phyloP scores from a whole-genome alignment of 2,329 filamentous ascomycete genomes.

The Penicillium glabrum region DNA sequence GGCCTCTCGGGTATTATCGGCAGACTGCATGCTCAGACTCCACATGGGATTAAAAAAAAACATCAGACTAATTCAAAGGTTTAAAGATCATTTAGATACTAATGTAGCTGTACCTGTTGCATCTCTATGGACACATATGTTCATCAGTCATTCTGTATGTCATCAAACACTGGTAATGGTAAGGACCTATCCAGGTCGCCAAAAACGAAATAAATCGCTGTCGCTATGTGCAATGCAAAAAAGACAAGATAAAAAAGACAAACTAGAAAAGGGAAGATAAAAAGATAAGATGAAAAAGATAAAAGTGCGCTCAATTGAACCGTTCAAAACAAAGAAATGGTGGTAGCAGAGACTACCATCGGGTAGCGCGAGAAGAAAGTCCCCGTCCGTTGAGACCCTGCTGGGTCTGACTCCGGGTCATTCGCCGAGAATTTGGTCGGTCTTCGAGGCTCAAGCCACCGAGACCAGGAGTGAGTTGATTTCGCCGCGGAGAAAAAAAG shows the following conservation, averaged over 20 bases:
- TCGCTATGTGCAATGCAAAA: not conserved
- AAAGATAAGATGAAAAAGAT: not conserved
- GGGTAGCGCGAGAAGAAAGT: not conserved
- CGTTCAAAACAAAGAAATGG: not conserved
- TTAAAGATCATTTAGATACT: not conserved
- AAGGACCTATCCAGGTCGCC: not conserved
- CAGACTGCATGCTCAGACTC: no score
- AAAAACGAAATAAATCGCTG: not conserved
- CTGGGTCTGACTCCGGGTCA: constrained; percentile 38
- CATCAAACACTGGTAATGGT: not conserved
- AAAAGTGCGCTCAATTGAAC: not conserved
- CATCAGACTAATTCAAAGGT: not conserved
- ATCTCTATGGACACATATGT: not conserved
- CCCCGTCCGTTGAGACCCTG: constrained; percentile 19
- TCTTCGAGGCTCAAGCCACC: constrained; percentile 37
- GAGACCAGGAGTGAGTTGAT: constrained; percentile 34
- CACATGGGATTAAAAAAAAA: not conserved
- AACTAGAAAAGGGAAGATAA: not conserved
- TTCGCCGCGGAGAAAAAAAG: constrained; percentile 31
- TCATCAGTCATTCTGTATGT: not conserved
- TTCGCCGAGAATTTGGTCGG: constrained; percentile 28
- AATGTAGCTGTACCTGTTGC: not conserved
- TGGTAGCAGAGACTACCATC: not conserved
- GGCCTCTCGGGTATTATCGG: no score
- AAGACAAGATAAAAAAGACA: not conserved